These are phyloP conservation scores for Rickenella mellea DNA, from an alignment of 768 basidiomycete species.

Conservation along the genomic window DNA sequence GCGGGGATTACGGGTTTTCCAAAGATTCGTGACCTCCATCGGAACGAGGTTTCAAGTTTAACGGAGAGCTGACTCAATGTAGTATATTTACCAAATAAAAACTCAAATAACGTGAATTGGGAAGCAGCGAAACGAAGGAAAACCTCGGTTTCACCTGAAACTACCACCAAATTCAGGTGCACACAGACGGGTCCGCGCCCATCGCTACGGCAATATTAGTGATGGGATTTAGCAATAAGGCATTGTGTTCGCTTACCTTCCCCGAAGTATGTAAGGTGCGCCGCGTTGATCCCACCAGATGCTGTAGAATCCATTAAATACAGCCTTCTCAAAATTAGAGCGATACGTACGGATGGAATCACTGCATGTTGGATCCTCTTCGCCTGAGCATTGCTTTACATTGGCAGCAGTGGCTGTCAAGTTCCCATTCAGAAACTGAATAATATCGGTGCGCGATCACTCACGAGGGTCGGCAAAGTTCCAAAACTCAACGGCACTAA, in stretches of 20 bases:
- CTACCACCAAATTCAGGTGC: too few species aligned
- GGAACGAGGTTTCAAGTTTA: too few species aligned
- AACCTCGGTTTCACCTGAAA: too few species aligned
- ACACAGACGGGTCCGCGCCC: too few species aligned
- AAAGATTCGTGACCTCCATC: too few species aligned
- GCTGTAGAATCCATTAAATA: constrained; percentile 31
- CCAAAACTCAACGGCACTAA: constrained; percentile 36
- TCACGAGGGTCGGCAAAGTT: constrained; percentile 34
- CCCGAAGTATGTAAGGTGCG: constrained; percentile 35
- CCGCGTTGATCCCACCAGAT: constrained; percentile 37
- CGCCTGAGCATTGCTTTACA: constrained; percentile 30
- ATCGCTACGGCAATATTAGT: too few species aligned
- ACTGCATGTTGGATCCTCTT: constrained; percentile 40
- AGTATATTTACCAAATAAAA: too few species aligned
- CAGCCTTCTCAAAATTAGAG: not conserved
- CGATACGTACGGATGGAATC: constrained; percentile 14
- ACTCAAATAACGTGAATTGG: too few species aligned
- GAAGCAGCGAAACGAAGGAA: too few species aligned
- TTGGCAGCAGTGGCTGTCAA: constrained; percentile 19
- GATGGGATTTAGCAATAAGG: too few species aligned
- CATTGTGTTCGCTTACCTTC: constrained; percentile 29
- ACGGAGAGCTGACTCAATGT: too few species aligned
- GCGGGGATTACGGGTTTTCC: too few species aligned
- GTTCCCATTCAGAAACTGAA: not conserved
- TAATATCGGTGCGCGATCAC: constrained; percentile 2